Conservation (phyloP, 306 rosid species). For the Castanospermum australe region DNA sequence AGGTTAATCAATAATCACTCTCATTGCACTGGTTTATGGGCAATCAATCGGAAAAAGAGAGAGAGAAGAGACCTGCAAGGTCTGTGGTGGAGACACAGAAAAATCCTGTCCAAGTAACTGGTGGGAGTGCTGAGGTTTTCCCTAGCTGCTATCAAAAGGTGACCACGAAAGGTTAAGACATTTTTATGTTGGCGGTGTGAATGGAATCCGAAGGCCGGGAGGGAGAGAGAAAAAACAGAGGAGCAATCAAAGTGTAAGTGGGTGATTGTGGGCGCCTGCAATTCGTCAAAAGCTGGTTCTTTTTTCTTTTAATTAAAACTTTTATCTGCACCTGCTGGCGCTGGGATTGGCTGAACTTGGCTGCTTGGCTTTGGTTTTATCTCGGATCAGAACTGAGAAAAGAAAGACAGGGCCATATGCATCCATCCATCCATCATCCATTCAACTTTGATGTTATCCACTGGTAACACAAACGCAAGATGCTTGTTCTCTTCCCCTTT, state of each 20-base stretch:
- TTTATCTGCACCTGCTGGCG: conserved; percentile 5
- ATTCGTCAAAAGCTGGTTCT: conserved; percentile 12
- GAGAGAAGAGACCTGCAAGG: neutral
- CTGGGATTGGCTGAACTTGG: conserved; percentile 30
- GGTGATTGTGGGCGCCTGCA: conserved; percentile 1
- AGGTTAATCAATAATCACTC: conserved; percentile 20
- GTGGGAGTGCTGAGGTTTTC: neutral
- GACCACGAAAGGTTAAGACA: neutral
- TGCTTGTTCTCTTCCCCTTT: conserved; percentile 21
- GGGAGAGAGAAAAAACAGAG: neutral
- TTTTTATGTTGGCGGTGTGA: neutral
- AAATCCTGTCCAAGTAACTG: conserved; percentile 11
- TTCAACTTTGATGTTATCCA: conserved; percentile 51
- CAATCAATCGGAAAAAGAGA: neutral
- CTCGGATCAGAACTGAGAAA: neutral
- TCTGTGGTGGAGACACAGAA: neutral
- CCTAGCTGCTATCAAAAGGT: neutral
- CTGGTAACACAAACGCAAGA: conserved; percentile 27
- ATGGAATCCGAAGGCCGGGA: neutral
- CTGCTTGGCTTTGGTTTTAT: conserved; percentile 37
- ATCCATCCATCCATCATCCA: conserved; percentile 23
- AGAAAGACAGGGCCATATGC: neutral
- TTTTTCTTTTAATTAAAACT: neutral
- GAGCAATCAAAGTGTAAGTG: neutral
- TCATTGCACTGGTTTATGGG: neutral